phyloP scores from a whole-genome alignment of 2,329 filamentous ascomycete species.

The Stachybotrys elegans region DNA sequence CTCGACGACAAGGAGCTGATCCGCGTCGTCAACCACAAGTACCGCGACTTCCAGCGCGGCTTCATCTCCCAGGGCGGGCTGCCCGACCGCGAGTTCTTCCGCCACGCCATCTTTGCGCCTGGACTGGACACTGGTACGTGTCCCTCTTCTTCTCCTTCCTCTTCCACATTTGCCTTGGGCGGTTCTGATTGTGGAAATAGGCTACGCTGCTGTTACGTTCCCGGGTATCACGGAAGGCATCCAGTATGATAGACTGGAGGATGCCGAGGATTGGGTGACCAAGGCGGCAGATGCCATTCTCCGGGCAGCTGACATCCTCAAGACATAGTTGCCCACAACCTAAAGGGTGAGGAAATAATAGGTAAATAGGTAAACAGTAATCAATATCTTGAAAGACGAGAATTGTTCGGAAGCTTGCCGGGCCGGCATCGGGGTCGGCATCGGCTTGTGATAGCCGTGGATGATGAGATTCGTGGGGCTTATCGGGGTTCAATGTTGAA shows the following conservation, averaged over 20 bases:
- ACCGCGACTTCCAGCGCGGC: slow-evolving; percentile 42
- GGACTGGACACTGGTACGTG: slow-evolving; percentile 34
- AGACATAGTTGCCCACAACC: too few species aligned
- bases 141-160: too few species aligned
- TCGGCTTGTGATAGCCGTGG: too few species aligned
- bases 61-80: slow-evolving; percentile 44
- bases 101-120: slow-evolving; percentile 41
- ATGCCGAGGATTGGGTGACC: slow-evolving; percentile 28
- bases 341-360: too few species aligned
- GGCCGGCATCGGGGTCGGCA: too few species aligned
- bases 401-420: too few species aligned
- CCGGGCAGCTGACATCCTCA: slow-evolving; percentile 27
- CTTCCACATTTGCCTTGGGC: too few species aligned
- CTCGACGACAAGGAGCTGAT: slow-evolving; percentile 22
- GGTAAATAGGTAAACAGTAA: too few species aligned
- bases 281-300: slow-evolving; percentile 29
- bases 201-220: slow-evolving; percentile 36
- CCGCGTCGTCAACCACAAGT: slow-evolving; percentile 38
- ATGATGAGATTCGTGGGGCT: too few species aligned
- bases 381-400: too few species aligned
- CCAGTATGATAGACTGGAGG: slow-evolving; percentile 38
- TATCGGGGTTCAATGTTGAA: too few species aligned
- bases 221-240: slow-evolving; percentile 64
- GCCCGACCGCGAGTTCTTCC: slow-evolving; percentile 38
- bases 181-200: slow-evolving; percentile 4